Conservation (phyloP, 169 alveolate species). For the Eimeria zaria region DNA sequence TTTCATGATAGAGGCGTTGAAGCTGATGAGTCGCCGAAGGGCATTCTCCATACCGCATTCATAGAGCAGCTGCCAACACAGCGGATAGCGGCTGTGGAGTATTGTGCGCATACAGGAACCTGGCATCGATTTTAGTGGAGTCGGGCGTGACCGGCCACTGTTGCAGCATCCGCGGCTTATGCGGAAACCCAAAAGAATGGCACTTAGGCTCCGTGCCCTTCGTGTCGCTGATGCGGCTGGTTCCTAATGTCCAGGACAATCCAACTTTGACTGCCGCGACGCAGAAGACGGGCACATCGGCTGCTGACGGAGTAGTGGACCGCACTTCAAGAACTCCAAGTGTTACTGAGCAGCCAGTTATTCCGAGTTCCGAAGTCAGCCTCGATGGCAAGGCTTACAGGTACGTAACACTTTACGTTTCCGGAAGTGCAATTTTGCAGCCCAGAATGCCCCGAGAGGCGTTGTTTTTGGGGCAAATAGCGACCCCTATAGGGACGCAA, state of each 20-base stretch:
- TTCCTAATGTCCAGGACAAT: constrained; percentile 88
- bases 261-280: constrained; percentile 76
- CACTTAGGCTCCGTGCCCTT: constrained; percentile 97
- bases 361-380: constrained; percentile 96
- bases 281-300: constrained; percentile 84
- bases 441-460: neutral
- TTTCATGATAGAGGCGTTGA: neutral
- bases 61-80: neutral
- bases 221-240: constrained; percentile 92
- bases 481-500: neutral
- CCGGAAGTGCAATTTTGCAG: neutral
- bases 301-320: constrained; percentile 82
- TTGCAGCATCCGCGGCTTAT: constrained; percentile 96
- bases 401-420: constrained; percentile 27
- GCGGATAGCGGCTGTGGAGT: neutral
- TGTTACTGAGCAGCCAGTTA: constrained; percentile 92
- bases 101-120: constrained; percentile 86
- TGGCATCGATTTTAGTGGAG: constrained; percentile 96
- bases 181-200: constrained; percentile 96
- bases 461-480: neutral
- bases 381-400: constrained; percentile 94
- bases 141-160: constrained; percentile 97
- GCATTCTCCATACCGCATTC: neutral
- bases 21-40: neutral
- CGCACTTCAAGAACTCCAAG: constrained; percentile 69